Conservation (phyloP, 352 stramenopile genomes). For the Blastocystis sp. region DNA sequence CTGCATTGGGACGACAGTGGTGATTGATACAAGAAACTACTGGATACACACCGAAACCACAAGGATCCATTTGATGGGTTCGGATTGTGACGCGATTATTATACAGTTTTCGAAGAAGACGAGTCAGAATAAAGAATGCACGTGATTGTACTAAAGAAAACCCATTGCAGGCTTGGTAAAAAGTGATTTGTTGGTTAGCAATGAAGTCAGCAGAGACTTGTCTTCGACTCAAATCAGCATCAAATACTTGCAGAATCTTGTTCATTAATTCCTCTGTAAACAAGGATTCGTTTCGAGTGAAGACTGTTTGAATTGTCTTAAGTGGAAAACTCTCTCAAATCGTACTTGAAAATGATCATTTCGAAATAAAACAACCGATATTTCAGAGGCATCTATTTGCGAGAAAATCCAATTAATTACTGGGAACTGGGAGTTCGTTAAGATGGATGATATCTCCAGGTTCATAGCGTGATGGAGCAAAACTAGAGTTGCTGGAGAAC, state of each 20-base stretch:
- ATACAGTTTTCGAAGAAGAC: not conserved
- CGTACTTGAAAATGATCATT: not conserved
- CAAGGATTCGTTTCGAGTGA: not conserved
- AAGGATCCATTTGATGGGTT: not conserved
- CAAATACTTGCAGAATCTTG: not conserved
- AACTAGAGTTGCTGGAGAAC: no score
- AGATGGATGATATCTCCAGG: not conserved
- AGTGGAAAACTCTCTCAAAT: not conserved
- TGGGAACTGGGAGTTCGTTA: not conserved
- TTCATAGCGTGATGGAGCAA: no score
- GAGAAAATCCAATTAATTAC: not conserved
- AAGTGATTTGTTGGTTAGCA: not conserved
- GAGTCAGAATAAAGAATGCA: not conserved
- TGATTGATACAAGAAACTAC: not conserved
- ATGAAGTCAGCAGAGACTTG: not conserved
- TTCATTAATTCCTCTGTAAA: not conserved
- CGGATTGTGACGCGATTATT: not conserved
- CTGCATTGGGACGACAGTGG: not conserved
- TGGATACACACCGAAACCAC: conserved; percentile 1
- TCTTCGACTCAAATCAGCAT: not conserved
- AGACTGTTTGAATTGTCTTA: not conserved
- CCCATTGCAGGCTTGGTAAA: not conserved
- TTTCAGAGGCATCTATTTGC: not conserved
- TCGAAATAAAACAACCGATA: not conserved
- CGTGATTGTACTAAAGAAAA: not conserved